These are phyloP conservation scores for Metschnikowia baotianmanensis DNA, from an alignment of 805 yeast species.

Conservation along the genomic window DNA sequence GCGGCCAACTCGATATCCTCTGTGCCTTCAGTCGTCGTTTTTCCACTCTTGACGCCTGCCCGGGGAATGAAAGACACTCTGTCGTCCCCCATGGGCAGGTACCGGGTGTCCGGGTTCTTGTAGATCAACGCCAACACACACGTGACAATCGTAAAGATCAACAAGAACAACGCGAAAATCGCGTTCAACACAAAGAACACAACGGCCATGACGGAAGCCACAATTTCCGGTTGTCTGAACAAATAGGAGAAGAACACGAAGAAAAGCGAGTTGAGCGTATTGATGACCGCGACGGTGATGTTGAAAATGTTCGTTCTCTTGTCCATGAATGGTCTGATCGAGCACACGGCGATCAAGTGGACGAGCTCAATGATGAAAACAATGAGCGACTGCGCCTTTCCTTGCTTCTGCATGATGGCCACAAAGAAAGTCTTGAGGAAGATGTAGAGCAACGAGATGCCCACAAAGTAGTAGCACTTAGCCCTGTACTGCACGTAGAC, in stretches of 20 bases:
- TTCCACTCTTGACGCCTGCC: constrained; percentile 35
- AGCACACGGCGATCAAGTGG: constrained; percentile 63
- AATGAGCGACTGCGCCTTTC: constrained; percentile 77
- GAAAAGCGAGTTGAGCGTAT: constrained; percentile 77
- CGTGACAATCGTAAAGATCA: constrained; percentile 83
- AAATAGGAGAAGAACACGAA: constrained; percentile 85
- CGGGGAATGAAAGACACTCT: constrained; percentile 91
- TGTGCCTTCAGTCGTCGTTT: constrained; percentile 24
- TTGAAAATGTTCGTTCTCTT: constrained; percentile 92
- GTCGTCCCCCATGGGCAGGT: constrained; percentile 96
- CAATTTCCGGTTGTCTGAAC: constrained; percentile 80
- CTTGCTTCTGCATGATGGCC: constrained; percentile 78
- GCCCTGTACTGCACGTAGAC: constrained; percentile 90
- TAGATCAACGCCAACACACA: constrained; percentile 80
- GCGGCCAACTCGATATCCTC: constrained; percentile 67
- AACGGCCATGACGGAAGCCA: constrained; percentile 89
- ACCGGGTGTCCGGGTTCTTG: constrained; percentile 92
- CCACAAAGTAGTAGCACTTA: constrained; percentile 78
- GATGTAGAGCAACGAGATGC: constrained; percentile 61
- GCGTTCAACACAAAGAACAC: constrained; percentile 90
- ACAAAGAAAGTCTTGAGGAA: constrained; percentile 77
- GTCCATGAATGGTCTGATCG: constrained; percentile 88
- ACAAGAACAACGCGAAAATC: constrained; percentile 73
- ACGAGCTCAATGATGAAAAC: constrained; percentile 73
- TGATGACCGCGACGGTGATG: constrained; percentile 78